phyloP scores from a whole-genome alignment of 2,329 filamentous ascomycete species.

The Orbilia brochopaga region DNA sequence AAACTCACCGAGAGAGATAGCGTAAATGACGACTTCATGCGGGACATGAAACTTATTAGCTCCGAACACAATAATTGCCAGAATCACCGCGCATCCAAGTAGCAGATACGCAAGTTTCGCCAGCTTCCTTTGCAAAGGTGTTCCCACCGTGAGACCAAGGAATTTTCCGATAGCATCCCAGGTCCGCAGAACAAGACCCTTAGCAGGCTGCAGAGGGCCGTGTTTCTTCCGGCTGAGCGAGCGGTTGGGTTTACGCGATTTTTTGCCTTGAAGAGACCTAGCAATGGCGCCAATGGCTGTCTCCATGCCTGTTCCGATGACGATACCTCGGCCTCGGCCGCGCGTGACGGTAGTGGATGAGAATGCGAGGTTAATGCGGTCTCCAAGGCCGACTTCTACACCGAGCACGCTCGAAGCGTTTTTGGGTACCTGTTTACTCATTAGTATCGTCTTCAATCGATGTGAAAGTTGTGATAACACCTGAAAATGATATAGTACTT shows the following conservation, averaged over 20 bases:
- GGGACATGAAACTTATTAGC: constrained; percentile 65
- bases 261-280: constrained; percentile 66
- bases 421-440: constrained; percentile 64
- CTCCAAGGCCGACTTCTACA: constrained; percentile 65
- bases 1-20: constrained; percentile 65
- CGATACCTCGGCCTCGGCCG: constrained; percentile 66
- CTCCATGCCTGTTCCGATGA: constrained; percentile 67
- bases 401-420: constrained; percentile 62
- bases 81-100: constrained; percentile 66
- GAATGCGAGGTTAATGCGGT: constrained; percentile 68
- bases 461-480: constrained; percentile 53
- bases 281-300: constrained; percentile 72
- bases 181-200: constrained; percentile 62
- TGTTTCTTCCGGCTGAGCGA: constrained; percentile 66
- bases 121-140: constrained; percentile 72
- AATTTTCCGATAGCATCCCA: constrained; percentile 68
- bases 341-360: constrained; percentile 69
- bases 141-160: constrained; percentile 70
- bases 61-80: constrained; percentile 69
- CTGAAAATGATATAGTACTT: constrained; percentile 51
- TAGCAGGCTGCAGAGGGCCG: constrained; percentile 62
- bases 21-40: constrained; percentile 67
- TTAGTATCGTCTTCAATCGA: constrained; percentile 59
- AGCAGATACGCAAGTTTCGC: constrained; percentile 71
- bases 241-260: constrained; percentile 64